These are phyloP conservation scores for Candida piceae DNA, from an alignment of 805 yeast species.

Conservation along the genomic window DNA sequence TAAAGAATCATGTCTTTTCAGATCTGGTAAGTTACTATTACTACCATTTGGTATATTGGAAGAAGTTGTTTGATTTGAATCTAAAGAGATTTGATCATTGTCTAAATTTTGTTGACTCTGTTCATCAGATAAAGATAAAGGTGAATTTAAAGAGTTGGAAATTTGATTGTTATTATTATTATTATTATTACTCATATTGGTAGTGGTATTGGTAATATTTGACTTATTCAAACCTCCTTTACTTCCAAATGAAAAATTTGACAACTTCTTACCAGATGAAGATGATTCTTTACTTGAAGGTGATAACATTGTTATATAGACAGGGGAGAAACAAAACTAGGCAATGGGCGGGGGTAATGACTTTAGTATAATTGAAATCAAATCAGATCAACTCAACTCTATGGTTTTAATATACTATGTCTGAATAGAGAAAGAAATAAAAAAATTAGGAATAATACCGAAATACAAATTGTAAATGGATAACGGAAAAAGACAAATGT, in stretches of 20 bases:
- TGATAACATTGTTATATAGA: constrained; percentile 13
- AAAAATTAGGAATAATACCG: too few relatives aligned
- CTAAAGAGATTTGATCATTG: constrained; percentile 17
- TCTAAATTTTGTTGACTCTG: constrained; percentile 9
- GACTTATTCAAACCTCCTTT: too few relatives aligned
- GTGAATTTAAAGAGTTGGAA: constrained; percentile 13
- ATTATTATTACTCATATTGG: not conserved
- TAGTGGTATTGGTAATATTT: not conserved
- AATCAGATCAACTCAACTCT: too few relatives aligned
- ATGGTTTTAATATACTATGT: too few relatives aligned
- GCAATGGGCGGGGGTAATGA: too few relatives aligned
- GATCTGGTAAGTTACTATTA: too few relatives aligned
- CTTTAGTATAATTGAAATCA: too few relatives aligned
- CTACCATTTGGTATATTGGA: constrained; percentile 1
- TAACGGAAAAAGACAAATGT: too few relatives aligned
- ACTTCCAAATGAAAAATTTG: too few relatives aligned
- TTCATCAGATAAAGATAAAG: constrained; percentile 18
- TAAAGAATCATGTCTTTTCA: constrained; percentile 33
- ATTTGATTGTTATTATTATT: constrained; percentile 4
- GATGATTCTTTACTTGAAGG: constrained; percentile 24
- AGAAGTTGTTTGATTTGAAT: constrained; percentile 8
- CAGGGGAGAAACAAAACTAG: not conserved
- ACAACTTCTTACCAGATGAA: too few relatives aligned
- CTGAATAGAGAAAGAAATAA: too few relatives aligned
- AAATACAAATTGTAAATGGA: too few relatives aligned